Evolutionary conservation across 176 grass and related monocot species (phyloP).

Genomic region (Chloris gayana): DNA sequence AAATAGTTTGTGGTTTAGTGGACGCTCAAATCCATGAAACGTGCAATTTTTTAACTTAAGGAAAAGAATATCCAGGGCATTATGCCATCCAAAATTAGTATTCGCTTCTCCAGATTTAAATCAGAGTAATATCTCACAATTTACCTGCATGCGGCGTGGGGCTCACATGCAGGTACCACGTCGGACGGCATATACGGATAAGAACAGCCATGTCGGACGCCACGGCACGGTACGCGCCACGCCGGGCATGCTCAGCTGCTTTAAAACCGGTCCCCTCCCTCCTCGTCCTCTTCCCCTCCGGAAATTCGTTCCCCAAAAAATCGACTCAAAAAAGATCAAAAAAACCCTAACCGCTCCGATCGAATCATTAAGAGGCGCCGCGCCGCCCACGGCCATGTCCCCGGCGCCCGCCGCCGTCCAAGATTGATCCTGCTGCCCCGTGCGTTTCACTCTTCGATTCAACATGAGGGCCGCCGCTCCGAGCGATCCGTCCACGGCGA

Average conservation of each 20-base stretch:
- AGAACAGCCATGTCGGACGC: constrained; percentile 7
- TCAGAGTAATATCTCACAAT: too few relatives aligned
- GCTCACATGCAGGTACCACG: constrained; percentile 10
- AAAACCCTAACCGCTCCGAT: constrained; percentile 37
- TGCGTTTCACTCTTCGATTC: neutral
- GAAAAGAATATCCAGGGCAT: neutral
- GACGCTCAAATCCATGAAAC: too few relatives aligned
- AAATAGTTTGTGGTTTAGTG: too few relatives aligned
- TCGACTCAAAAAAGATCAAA: constrained; percentile 10
- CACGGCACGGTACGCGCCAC: neutral
- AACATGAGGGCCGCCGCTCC: constrained; percentile 59
- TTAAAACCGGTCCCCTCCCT: constrained; percentile 35
- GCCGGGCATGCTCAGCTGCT: neutral
- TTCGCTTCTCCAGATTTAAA: too few relatives aligned
- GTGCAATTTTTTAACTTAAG: neutral
- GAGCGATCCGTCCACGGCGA: constrained; percentile 39
- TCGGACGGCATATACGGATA: constrained; percentile 25
- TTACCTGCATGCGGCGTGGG: too few relatives aligned
- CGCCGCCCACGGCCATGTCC: constrained; percentile 14
- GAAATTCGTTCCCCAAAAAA: constrained; percentile 3
- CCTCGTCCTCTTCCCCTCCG: neutral
- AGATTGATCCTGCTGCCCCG: neutral
- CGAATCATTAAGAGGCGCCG: constrained; percentile 18
- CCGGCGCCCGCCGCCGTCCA: constrained; percentile 21
- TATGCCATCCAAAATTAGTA: neutral